Percentiles rank a stretch among this genome's conserved stretches.
These are phyloP conservation scores for Coemansia sp. DNA, from an alignment of 192 early-diverging fungal genomes.

Conservation along the genomic window DNA sequence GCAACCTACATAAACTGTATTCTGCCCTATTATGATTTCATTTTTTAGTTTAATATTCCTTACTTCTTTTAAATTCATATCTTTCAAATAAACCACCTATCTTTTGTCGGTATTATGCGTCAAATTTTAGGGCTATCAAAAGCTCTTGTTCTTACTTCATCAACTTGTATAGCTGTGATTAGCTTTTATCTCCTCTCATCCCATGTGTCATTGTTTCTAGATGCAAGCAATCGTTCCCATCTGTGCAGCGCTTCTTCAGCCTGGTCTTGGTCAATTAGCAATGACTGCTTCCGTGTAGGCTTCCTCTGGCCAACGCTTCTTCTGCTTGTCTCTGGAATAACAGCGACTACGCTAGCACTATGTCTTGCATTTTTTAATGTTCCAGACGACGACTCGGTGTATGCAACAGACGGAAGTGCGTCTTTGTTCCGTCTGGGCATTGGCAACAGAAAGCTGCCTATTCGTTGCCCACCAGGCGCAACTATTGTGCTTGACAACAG, in stretches of 20 bases:
- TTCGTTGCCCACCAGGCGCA: not conserved
- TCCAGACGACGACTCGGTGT: not conserved
- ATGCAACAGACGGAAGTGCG: constrained; percentile 1
- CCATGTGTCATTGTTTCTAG: not conserved
- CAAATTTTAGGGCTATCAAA: not conserved
- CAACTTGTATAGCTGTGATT: not conserved
- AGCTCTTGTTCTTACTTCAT: not conserved
- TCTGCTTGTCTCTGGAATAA: not conserved
- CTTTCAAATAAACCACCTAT: not conserved
- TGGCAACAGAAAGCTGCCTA: constrained; percentile 1
- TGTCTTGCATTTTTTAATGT: not conserved
- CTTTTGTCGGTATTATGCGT: not conserved
- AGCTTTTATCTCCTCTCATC: not conserved
- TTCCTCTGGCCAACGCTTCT: constrained; percentile 10
- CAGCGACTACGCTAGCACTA: not conserved
- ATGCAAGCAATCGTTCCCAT: not conserved
- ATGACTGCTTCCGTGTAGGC: constrained; percentile 17
- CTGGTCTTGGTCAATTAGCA: constrained; percentile 5
- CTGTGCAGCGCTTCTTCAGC: not conserved
- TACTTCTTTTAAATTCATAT: not conserved
- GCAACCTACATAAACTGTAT: too few species aligned
- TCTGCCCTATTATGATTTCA: too few species aligned
- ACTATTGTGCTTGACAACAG: constrained; percentile 12
- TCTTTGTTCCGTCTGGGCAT: not conserved
- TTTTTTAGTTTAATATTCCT: too few species aligned